phyloP scores from a whole-genome alignment of 768 basidiomycete species.

The Lyophyllum decastes region DNA sequence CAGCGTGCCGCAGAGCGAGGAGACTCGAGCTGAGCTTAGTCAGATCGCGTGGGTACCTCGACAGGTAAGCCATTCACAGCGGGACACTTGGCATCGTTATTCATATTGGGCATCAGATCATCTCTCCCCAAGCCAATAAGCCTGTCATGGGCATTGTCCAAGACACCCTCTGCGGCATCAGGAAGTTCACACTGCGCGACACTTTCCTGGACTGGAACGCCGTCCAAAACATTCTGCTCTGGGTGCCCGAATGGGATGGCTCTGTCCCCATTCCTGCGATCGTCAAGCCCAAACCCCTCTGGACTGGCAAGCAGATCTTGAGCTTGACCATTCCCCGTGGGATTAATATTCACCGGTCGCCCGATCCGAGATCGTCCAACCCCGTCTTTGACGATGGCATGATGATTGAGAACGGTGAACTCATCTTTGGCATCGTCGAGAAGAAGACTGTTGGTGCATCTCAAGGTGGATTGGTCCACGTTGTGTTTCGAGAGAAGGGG shows the following conservation, averaged over 20 bases:
- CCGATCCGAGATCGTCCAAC: slow-evolving; percentile 77
- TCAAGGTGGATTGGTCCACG: slow-evolving; percentile 92
- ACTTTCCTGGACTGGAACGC: slow-evolving; percentile 94
- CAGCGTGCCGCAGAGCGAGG: slow-evolving; percentile 97
- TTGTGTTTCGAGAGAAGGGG: slow-evolving; percentile 97
- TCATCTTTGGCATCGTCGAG: slow-evolving; percentile 93
- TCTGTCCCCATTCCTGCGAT: slow-evolving; percentile 89
- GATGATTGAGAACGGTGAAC: slow-evolving; percentile 94
- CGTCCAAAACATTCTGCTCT: slow-evolving; percentile 96
- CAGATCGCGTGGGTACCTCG: slow-evolving; percentile 99
- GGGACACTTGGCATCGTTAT: neutral
- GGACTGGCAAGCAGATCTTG: slow-evolving; percentile 97
- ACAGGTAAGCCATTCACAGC: slow-evolving; percentile 55
- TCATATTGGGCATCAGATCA: slow-evolving; percentile 61
- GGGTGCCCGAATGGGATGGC: slow-evolving; percentile 99
- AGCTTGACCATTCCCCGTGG: slow-evolving; percentile 92
- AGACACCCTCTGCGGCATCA: slow-evolving; percentile 95
- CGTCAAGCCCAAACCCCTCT: slow-evolving; percentile 94
- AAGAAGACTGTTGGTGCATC: slow-evolving; percentile 99
- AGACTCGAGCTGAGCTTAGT: slow-evolving; percentile 96
- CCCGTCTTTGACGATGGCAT: slow-evolving; percentile 93
- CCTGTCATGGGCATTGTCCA: slow-evolving; percentile 99
- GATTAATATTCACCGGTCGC: slow-evolving; percentile 86
- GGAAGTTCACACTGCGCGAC: slow-evolving; percentile 96
- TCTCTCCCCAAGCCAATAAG: slow-evolving; percentile 99